Percentiles rank a stretch among this genome's conserved stretches.
These are phyloP conservation scores for Cryphonectria radicalis DNA, from an alignment of 2,329 filamentous ascomycete genomes.

Conservation along the genomic window DNA sequence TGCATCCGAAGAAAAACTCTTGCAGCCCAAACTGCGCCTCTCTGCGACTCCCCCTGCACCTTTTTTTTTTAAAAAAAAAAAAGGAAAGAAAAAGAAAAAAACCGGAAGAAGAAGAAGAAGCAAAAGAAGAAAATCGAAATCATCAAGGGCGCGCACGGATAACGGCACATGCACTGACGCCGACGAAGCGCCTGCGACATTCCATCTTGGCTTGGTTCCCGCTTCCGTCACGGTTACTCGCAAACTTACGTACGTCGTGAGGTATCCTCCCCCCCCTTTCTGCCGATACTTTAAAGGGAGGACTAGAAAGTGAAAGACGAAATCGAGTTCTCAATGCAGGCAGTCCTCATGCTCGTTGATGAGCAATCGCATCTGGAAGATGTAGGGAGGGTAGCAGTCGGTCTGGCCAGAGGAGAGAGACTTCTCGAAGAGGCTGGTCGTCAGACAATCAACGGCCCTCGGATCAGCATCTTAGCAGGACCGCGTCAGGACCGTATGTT, in stretches of 20 bases:
- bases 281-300: neutral
- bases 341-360: neutral
- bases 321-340: conserved; percentile 7
- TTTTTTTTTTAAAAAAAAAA: too few species aligned
- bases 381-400: conserved; percentile 23
- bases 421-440: conserved; percentile 15
- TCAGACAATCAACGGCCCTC: conserved; percentile 1
- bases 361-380: conserved; percentile 5
- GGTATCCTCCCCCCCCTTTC: conserved; percentile 5
- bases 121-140: neutral
- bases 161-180: conserved; percentile 19
- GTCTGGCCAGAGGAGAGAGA: conserved; percentile 2
- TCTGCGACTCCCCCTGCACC: neutral
- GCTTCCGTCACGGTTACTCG: conserved; percentile 15
- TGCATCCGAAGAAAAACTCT: conserved; percentile 10
- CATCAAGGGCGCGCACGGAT: conserved; percentile 2
- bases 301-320: conserved; percentile 1
- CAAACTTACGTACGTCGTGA: conserved; percentile 13
- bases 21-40: conserved; percentile 4
- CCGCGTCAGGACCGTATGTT: conserved; percentile 12
- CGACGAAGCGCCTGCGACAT: conserved; percentile 13
- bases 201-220: conserved; percentile 21
- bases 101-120: too few species aligned
- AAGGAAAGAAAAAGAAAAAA: neutral
- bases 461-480: conserved; percentile 4